Evolutionary conservation across 306 rosid species (phyloP).

Genomic region (Fagus crenata): DNA sequence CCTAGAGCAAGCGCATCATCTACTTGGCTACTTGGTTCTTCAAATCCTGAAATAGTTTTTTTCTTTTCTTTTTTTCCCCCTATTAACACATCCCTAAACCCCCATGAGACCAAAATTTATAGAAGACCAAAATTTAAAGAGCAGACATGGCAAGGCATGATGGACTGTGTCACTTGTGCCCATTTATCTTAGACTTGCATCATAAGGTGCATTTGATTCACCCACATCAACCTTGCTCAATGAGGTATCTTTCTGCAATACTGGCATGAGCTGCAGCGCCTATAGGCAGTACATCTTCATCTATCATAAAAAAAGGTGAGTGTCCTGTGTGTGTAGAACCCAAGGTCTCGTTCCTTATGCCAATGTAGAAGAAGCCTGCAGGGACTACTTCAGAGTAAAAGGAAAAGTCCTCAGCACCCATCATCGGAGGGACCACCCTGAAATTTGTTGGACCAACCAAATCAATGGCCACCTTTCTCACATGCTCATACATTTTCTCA

Average conservation of each 20-base stretch:
- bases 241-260: slow-evolving; percentile 88
- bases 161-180: slow-evolving; percentile 29
- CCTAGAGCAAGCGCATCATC: not conserved
- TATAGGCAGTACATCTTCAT: slow-evolving; percentile 71
- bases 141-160: slow-evolving; percentile 9
- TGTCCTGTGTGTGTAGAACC: slow-evolving; percentile 93
- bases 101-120: not conserved
- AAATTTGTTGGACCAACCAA: slow-evolving; percentile 65
- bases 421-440: slow-evolving; percentile 83
- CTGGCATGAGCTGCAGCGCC: slow-evolving; percentile 87
- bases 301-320: slow-evolving; percentile 88
- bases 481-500: slow-evolving; percentile 83
- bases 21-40: not conserved
- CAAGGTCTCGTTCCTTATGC: slow-evolving; percentile 73
- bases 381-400: slow-evolving; percentile 73
- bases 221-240: slow-evolving; percentile 40
- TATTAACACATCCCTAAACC: not conserved
- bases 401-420: slow-evolving; percentile 97
- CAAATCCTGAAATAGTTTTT: not conserved
- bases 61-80: not conserved
- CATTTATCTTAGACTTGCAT: not conserved
- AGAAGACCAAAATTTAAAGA: too few relatives aligned
- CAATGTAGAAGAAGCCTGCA: slow-evolving; percentile 80
- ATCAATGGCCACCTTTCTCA: slow-evolving; percentile 70
- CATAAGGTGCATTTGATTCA: not conserved